Evolutionary conservation across 352 stramenopile genomes (phyloP), one percentile per base, ranked within the genome.

Genomic region (Phytophthora aleatoria): DNA sequence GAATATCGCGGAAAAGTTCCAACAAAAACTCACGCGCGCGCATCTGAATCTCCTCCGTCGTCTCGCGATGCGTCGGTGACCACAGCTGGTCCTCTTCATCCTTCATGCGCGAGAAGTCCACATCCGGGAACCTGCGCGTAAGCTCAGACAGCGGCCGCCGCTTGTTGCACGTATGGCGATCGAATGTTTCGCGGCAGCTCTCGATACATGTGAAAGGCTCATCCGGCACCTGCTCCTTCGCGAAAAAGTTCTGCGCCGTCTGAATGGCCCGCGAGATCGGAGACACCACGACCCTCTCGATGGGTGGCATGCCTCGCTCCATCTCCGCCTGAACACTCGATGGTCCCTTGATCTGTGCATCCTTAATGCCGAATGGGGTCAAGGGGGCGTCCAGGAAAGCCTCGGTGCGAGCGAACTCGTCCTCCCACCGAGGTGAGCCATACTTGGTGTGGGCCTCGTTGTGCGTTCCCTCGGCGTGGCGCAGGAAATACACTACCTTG

Each of bases 401-500:
- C 9, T 85, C 77, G 3, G 76, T 79, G 44, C 76, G 83, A 5
- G 85, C 85, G 43, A 88, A 76, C 45, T 91, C 81, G 48, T 76
- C 70, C 33, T 91, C 82, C 85, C 85, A 94, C 3, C 69, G 67
- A 47, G 76, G 74, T 2, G 74, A 83, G 24, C 85, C 85, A 35
- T 82, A 76, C 56, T 87, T 83, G 7, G 62, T 31, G 62, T 92
- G 77, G 6, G 81, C 79, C 15, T 79, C 81, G 56, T 94, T 94
- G 73, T 94, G 85, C 7, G 68, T 81, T 15, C 83, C 85, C 57
- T 94, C 78, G 13, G 83, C 85, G 47, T 94, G 85, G 13, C 83
- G 85, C 53, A 94, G 57, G 42, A 92, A 79, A 67, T 92, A 92
- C 11, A 94, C 64, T 41, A 92, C 83, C 61, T 94, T 94, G 53